These are phyloP conservation scores for Geotrichum carabidarum DNA, from an alignment of 1,139 yeast genomes.

Conservation along the genomic window DNA sequence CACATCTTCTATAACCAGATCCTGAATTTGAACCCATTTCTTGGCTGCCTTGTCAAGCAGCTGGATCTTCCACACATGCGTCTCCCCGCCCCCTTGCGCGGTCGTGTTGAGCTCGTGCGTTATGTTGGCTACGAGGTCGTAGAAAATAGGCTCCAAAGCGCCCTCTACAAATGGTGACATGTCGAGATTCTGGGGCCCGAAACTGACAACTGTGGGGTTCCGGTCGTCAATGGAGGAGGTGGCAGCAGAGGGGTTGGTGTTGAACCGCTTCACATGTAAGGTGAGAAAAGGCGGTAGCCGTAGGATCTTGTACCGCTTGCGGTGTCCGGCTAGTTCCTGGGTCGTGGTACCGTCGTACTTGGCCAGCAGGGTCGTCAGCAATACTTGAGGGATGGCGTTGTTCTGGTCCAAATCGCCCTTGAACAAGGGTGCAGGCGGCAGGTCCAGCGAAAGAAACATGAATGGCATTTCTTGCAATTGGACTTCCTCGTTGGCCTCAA, in stretches of 20 bases:
- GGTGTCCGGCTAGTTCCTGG: slow-evolving; percentile 36
- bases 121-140: slow-evolving; percentile 50
- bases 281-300: slow-evolving; percentile 52
- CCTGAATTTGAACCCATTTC: slow-evolving; percentile 57
- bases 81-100: slow-evolving; percentile 16
- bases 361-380: slow-evolving; percentile 44
- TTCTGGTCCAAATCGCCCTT: slow-evolving; percentile 41
- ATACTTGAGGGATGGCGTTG: slow-evolving; percentile 50
- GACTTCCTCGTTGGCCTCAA: slow-evolving; percentile 13
- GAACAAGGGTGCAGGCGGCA: slow-evolving; percentile 57
- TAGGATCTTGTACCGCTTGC: slow-evolving; percentile 42
- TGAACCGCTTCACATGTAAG: slow-evolving; percentile 54
- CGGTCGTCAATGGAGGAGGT: slow-evolving; percentile 36
- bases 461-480: slow-evolving; percentile 41
- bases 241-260: slow-evolving; percentile 30
- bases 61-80: slow-evolving; percentile 49
- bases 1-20: slow-evolving; percentile 45
- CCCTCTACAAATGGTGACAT: slow-evolving; percentile 37
- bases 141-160: slow-evolving; percentile 31
- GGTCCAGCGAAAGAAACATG: slow-evolving; percentile 53
- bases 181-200: slow-evolving; percentile 45
- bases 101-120: slow-evolving; percentile 41
- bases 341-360: slow-evolving; percentile 44
- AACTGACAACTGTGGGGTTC: slow-evolving; percentile 63
- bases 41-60: slow-evolving; percentile 41